Evolutionary conservation across 148 eudicot species (phyloP).

Genomic region (Persicaria tinctoria): DNA sequence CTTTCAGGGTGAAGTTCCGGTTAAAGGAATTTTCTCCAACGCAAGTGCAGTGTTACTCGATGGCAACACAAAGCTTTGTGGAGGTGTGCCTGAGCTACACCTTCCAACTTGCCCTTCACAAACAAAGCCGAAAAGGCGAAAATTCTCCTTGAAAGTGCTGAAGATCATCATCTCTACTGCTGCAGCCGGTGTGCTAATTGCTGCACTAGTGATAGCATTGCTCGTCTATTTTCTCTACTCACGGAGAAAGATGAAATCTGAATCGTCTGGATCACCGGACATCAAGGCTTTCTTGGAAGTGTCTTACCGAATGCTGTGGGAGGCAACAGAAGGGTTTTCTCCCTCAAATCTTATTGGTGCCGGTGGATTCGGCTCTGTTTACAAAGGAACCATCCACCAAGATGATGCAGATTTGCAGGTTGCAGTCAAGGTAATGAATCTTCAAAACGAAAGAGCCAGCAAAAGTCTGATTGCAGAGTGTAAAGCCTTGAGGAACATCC

Average conservation of each 20-base stretch:
- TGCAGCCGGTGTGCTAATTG: not conserved
- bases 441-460: slow-evolving; percentile 6
- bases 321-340: slow-evolving; percentile 27
- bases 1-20: slow-evolving; percentile 38
- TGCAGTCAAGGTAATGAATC: slow-evolving; percentile 21
- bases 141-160: not conserved
- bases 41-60: slow-evolving; percentile 18
- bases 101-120: slow-evolving; percentile 21
- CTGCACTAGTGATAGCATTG: not conserved
- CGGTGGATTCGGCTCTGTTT: slow-evolving; percentile 25
- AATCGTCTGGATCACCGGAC: not conserved
- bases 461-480: slow-evolving; percentile 21
- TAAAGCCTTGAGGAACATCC: slow-evolving; percentile 18
- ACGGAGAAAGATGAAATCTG: not conserved
- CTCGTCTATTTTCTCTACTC: not conserved
- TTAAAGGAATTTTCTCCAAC: slow-evolving; percentile 26
- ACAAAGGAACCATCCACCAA: slow-evolving; percentile 17
- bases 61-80: slow-evolving; percentile 35
- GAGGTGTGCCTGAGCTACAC: slow-evolving; percentile 26
- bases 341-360: slow-evolving; percentile 16
- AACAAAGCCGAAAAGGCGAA: slow-evolving; percentile 1
- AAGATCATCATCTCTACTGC: slow-evolving; percentile 8
- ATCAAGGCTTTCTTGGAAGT: slow-evolving; percentile 2
- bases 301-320: slow-evolving; percentile 18
- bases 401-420: not conserved